These are phyloP conservation scores for Tinospora cordifolia DNA, from an alignment of 164 flowering plant genomes.

Conservation along the genomic window DNA sequence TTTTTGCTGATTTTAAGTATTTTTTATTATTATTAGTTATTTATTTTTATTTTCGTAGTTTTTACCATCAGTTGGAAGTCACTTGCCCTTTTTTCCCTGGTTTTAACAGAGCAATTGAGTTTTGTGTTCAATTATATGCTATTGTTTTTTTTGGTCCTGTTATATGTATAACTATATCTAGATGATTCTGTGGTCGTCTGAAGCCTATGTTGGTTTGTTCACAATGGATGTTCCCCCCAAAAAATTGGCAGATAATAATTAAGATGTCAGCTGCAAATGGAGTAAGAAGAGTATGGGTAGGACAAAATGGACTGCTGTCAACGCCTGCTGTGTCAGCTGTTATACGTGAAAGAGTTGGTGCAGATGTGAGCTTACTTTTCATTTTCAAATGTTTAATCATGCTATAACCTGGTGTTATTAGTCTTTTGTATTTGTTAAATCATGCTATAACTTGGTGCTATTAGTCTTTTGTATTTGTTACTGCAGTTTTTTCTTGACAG, in stretches of 20 bases:
- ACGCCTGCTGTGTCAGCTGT: constrained; percentile 99
- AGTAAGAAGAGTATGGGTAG: constrained; percentile 87
- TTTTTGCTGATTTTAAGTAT: neutral
- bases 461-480: too few relatives aligned
- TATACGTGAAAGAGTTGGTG: constrained; percentile 83
- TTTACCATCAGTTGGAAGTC: neutral
- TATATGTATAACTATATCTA: neutral
- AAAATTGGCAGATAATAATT: constrained; percentile 65
- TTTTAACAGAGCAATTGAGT: neutral
- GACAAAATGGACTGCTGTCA: constrained; percentile 81
- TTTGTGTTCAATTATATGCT: too few relatives aligned
- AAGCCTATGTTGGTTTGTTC: neutral
- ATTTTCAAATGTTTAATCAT: constrained; percentile 8
- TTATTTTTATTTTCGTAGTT: neutral
- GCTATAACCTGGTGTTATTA: constrained; percentile 2
- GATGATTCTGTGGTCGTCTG: neutral
- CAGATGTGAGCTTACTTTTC: constrained; percentile 48
- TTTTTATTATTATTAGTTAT: neutral
- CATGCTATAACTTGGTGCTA: constrained; percentile 1
- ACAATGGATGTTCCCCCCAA: neutral
- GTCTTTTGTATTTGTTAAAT: too few relatives aligned
- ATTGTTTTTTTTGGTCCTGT: neutral
- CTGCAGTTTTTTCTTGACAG: neutral
- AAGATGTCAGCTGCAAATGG: constrained; percentile 99
- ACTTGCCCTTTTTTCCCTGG: too few relatives aligned